Evolutionary conservation across 2,329 filamentous ascomycete genomes (phyloP).

Genomic region (Ophiosphaerella korrae): DNA sequence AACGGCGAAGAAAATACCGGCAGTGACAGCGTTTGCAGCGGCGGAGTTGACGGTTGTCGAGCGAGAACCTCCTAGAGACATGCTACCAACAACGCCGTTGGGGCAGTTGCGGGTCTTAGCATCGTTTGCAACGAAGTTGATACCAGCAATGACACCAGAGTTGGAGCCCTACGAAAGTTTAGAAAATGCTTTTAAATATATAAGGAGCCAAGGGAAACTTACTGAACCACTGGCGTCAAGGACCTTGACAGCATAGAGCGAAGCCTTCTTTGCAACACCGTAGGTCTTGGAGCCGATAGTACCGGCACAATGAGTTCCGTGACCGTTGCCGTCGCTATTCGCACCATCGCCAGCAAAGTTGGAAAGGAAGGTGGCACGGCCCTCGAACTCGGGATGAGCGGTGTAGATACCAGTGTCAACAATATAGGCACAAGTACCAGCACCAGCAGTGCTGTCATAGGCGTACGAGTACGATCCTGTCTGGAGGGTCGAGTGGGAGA

Average conservation of each 20-base stretch:
- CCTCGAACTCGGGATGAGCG: constrained; percentile 55
- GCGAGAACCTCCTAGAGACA: constrained; percentile 49
- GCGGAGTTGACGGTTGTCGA: constrained; percentile 47
- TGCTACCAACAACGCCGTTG: constrained; percentile 45
- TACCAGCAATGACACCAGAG: constrained; percentile 48
- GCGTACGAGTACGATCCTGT: constrained; percentile 40
- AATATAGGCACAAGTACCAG: constrained; percentile 60
- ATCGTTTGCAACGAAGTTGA: constrained; percentile 45
- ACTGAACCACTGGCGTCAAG: constrained; percentile 44
- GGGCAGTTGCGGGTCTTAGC: constrained; percentile 41
- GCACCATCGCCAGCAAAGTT: constrained; percentile 45
- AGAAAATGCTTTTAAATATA: constrained; percentile 8
- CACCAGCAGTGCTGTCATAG: constrained; percentile 48
- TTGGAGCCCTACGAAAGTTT: constrained; percentile 42
- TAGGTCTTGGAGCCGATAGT: constrained; percentile 46
- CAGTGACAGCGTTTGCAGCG: constrained; percentile 40
- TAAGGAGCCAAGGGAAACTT: constrained; percentile 9
- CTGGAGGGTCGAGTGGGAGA: constrained; percentile 40
- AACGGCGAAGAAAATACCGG: constrained; percentile 48
- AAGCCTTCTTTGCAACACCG: constrained; percentile 47
- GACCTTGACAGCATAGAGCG: constrained; percentile 49
- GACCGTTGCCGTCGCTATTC: constrained; percentile 47
- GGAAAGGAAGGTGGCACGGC: constrained; percentile 46
- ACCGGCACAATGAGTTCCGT: constrained; percentile 47
- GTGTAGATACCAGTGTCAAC: constrained; percentile 68